Evolutionary conservation across 768 basidiomycete genomes (phyloP), one percentile per base, ranked within the genome.

Genomic region (Mycena latifolia): DNA sequence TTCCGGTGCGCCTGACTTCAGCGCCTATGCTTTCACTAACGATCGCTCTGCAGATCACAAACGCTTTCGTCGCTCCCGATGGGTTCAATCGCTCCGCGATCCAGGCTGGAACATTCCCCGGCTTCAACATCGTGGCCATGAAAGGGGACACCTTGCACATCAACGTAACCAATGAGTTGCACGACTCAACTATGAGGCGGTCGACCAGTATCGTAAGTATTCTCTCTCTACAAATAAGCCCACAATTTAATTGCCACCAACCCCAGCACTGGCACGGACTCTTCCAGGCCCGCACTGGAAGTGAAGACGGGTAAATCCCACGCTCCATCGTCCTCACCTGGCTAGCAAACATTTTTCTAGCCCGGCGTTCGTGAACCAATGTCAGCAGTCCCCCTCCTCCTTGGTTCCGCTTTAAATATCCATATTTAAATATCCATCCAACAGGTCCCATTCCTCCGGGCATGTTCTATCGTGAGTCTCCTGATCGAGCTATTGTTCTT

Each of bases 41-140:
- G n/a, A n/a, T 22, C 2, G 45, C 3, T 15, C 5, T 12, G 24
- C 12, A 46, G 45, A 15, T 46, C 22, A 46, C 45, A 25, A 46
- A 86, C 69, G 75, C 74, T n/a, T 55, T 65, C n/a, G 72, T 83
- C 17, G 70, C 80, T 7, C 85, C 84, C 9, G 84, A 85, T 50
- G 85, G 84, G 4, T 82, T 81, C 47, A 67, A 55, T 29, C 72
- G 74, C 51, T 74, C 75, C 27, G 80, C 77, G 27, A 82, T 84
- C 12, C 73, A 84, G 24, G 77, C 81, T 25, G 82, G 81, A 5
- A 22, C 63, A 3, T 79, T 80, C 51, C 81, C 83, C 37, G 84
- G 82, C 0, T 70, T 81, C 3, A 71, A 80, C 22, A 79, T 86
- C 39, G 71, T 76, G 35, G 82, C 79, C 20, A 77, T 77, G 62